phyloP scores from a whole-genome alignment of 495 filamentous ascomycete genomes.

The Penicillium manginii region DNA sequence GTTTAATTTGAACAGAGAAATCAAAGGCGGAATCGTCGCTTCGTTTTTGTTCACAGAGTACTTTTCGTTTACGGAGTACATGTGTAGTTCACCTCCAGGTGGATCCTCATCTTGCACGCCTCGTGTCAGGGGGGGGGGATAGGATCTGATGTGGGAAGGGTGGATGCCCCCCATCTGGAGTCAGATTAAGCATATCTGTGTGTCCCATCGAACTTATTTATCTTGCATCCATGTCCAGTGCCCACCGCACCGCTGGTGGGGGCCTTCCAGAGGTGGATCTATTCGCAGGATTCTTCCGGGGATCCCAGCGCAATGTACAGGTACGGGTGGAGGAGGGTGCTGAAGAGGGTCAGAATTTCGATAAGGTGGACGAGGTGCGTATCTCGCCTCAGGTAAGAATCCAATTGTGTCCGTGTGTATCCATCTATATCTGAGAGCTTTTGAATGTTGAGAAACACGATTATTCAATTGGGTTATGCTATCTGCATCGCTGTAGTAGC shows the following conservation, averaged over 20 bases:
- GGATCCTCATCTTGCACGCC: conserved; percentile 14
- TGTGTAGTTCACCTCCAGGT: conserved; percentile 8
- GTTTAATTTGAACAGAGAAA: background rate
- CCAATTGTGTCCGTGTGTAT: background rate
- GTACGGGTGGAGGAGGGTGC: conserved; percentile 11
- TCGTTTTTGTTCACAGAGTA: background rate
- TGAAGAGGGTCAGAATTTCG: background rate
- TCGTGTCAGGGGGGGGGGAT: conserved; percentile 18
- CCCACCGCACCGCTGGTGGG: conserved; percentile 31
- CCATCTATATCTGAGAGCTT: background rate
- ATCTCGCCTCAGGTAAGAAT: background rate
- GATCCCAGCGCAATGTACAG: conserved; percentile 28
- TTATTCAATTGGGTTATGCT: background rate
- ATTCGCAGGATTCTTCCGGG: conserved; percentile 28
- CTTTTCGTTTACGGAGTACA: background rate
- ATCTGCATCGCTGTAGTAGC: background rate
- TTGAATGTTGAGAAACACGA: background rate
- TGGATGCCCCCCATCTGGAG: conserved; percentile 30
- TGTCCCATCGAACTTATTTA: conserved; percentile 31
- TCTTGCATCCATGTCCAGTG: conserved; percentile 39
- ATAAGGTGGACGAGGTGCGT: background rate
- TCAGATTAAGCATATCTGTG: conserved; percentile 42
- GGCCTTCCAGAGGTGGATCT: conserved; percentile 30
- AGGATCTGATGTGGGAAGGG: conserved; percentile 5
- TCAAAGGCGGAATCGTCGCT: background rate